Conservation (phyloP, 2,329 filamentous ascomycete species). For the Fusarium succisae region DNA sequence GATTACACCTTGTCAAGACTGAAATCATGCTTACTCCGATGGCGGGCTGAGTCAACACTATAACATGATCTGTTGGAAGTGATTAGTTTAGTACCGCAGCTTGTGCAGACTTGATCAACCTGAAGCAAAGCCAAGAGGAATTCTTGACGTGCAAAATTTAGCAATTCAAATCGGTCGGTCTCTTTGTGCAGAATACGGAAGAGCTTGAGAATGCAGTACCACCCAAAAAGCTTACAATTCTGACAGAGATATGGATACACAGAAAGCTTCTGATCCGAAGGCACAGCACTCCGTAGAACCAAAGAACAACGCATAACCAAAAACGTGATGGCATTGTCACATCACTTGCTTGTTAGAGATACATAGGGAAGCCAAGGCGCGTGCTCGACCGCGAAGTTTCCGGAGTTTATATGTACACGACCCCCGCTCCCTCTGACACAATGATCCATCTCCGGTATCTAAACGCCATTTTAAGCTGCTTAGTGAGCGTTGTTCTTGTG, state of each 20-base stretch:
- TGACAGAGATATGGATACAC: neutral
- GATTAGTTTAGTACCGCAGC: neutral
- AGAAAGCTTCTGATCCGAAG: neutral
- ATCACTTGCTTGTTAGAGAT: constrained; percentile 46
- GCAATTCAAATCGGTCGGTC: neutral
- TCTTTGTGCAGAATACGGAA: neutral
- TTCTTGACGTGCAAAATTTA: neutral
- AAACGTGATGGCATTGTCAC: constrained; percentile 34
- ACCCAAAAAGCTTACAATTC: neutral
- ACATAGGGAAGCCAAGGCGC: constrained; percentile 50
- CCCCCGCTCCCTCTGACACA: constrained; percentile 41
- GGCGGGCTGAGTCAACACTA: neutral
- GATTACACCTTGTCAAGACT: neutral
- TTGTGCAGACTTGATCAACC: neutral
- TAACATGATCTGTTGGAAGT: neutral
- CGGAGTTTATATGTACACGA: constrained; percentile 56
- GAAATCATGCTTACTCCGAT: neutral
- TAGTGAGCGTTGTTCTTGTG: constrained; percentile 99
- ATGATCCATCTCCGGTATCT: constrained; percentile 36
- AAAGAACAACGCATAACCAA: neutral
- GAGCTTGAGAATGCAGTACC: neutral
- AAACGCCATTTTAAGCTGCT: constrained; percentile 40
- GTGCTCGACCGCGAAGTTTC: constrained; percentile 48
- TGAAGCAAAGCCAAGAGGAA: neutral
- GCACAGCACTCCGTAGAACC: neutral